Conservation (phyloP, 371 early-diverging fungal genomes). For the Phascolomyces articulosus region DNA sequence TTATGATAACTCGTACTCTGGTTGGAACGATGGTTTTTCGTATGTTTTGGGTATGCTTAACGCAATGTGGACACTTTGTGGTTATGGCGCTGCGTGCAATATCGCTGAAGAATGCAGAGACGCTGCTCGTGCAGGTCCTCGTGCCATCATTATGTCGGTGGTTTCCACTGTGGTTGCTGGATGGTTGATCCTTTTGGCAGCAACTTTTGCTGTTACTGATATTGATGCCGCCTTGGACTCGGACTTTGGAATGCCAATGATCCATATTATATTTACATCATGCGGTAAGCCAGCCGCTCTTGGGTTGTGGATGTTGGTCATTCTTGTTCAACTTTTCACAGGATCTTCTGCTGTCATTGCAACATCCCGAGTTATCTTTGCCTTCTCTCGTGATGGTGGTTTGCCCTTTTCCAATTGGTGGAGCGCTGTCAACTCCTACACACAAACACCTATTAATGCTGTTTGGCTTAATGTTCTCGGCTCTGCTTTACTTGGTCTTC, state of each 20-base stretch:
- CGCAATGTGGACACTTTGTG: conserved; percentile 38
- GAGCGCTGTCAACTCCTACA: conserved; percentile 18
- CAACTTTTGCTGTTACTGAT: conserved; percentile 31
- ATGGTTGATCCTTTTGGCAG: conserved; percentile 34
- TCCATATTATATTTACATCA: conserved; percentile 29
- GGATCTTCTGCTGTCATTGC: conserved; percentile 14
- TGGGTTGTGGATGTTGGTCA: conserved; percentile 15
- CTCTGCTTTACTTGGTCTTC: conserved; percentile 50
- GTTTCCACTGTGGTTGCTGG: conserved; percentile 34
- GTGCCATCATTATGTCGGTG: conserved; percentile 51
- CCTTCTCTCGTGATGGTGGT: conserved; percentile 75
- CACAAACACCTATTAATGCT: conserved; percentile 54
- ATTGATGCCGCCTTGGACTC: conserved; percentile 34
- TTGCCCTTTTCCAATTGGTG: conserved; percentile 2
- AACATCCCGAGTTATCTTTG: conserved; percentile 59
- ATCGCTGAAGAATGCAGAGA: conserved; percentile 65
- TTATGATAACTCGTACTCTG: conserved; percentile 13
- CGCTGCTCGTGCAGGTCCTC: conserved; percentile 55
- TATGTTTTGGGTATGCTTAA: conserved; percentile 20
- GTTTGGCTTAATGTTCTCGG: conserved; percentile 53
- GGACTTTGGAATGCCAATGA: conserved; percentile 21
- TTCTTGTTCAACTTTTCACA: conserved; percentile 18
- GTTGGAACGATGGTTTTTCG: conserved; percentile 14
- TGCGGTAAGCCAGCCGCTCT: conserved; percentile 17
- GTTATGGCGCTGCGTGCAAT: conserved; percentile 66